A percentile compares a stretch with the other conserved stretches of the same genome.
These are phyloP conservation scores for Aspergillus sp. DNA, from an alignment of 2,329 filamentous ascomycete genomes.

Conservation along the genomic window DNA sequence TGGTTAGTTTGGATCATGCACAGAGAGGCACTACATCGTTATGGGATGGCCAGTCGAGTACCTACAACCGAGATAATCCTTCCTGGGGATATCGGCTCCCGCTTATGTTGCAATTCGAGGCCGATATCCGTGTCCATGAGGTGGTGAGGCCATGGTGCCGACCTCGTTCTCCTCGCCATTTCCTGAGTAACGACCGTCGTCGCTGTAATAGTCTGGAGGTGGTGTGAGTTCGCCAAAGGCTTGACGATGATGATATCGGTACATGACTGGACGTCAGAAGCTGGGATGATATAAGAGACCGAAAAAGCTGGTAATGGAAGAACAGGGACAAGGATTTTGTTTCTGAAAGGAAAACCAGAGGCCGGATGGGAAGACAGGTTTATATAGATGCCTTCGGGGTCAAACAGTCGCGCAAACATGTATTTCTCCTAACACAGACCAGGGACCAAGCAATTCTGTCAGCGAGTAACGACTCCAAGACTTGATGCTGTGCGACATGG, in stretches of 20 bases:
- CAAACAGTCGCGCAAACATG: neutral
- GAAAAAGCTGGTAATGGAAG: neutral
- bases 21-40: no score
- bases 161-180: neutral
- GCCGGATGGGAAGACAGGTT: neutral
- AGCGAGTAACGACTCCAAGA: neutral
- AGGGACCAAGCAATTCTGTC: neutral
- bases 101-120: neutral
- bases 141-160: neutral
- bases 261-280: no score
- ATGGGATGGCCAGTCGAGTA: no score
- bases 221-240: neutral
- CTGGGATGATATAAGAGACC: neutral
- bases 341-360: neutral
- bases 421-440: neutral
- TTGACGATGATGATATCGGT: neutral
- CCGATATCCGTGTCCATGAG: neutral
- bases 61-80: no score
- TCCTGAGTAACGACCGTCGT: neutral
- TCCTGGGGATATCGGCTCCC: neutral
- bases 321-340: neutral
- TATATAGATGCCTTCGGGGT: neutral
- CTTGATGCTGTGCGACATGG: neutral
- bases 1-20: no score
- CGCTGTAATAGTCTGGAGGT: neutral